These are phyloP conservation scores for Thelonectria blattea DNA, from an alignment of 2,329 filamentous ascomycete genomes.

Conservation along the genomic window DNA sequence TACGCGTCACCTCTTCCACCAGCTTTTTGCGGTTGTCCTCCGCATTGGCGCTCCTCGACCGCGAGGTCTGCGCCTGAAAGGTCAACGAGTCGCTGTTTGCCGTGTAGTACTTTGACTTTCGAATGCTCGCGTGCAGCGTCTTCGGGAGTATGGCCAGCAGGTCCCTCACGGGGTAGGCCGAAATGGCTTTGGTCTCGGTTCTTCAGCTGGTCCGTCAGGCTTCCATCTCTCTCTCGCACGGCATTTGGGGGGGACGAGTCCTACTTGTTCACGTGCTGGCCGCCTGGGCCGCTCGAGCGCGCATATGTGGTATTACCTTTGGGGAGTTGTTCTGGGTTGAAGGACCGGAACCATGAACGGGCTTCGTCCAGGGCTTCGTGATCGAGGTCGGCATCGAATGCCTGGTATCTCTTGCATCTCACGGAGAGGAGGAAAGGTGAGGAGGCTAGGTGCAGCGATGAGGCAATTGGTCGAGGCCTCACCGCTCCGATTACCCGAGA, in stretches of 20 bases:
- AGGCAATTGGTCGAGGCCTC: neutral
- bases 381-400: conserved; percentile 58
- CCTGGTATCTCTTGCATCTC: conserved; percentile 49
- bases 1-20: conserved; percentile 52
- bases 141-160: conserved; percentile 54
- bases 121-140: conserved; percentile 53
- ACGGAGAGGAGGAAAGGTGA: conserved; percentile 15
- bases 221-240: conserved; percentile 48
- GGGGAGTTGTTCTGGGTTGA: conserved; percentile 53
- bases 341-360: conserved; percentile 56
- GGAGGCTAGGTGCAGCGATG: neutral
- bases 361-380: conserved; percentile 57
- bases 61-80: conserved; percentile 61
- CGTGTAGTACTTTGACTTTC: conserved; percentile 61
- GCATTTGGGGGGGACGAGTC: conserved; percentile 41
- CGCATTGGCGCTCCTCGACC: conserved; percentile 58
- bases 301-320: conserved; percentile 60
- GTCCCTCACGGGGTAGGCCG: conserved; percentile 56
- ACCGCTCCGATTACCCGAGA: conserved; percentile 13
- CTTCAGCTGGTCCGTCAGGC: conserved; percentile 52
- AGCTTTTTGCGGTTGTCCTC: conserved; percentile 60
- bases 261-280: conserved; percentile 69
- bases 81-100: conserved; percentile 57
- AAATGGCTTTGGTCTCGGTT: conserved; percentile 65
- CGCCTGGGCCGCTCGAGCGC: conserved; percentile 66